phyloP scores from a whole-genome alignment of 1,284 basidiomycete species.

The Athelia psychrophila region DNA sequence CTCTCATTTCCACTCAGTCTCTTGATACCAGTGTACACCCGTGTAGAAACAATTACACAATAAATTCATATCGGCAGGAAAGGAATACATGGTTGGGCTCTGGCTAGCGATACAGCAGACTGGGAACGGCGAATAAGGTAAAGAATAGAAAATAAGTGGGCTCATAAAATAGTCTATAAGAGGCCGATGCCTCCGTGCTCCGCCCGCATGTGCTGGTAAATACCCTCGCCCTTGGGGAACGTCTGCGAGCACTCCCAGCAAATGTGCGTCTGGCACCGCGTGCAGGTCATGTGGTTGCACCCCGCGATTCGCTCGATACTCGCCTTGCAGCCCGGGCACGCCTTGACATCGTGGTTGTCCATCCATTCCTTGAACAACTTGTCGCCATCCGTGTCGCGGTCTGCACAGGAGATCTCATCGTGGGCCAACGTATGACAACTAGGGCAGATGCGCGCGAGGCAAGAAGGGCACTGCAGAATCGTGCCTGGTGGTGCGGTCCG shows the following conservation, averaged over 20 bases:
- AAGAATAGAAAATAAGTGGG: background rate
- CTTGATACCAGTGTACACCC: too few species aligned
- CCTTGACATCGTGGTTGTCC: conserved; percentile 56
- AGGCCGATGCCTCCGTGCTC: conserved; percentile 48
- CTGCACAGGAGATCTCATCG: conserved; percentile 58
- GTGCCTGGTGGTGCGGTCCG: conserved; percentile 45
- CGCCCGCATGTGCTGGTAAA: conserved; percentile 58
- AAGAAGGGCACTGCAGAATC: conserved; percentile 67
- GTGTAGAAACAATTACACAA: too few species aligned
- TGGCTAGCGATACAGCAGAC: conserved; percentile 5
- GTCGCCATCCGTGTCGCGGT: conserved; percentile 48
- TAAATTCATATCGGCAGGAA: background rate
- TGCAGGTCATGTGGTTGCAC: conserved; percentile 76
- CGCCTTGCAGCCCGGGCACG: conserved; percentile 64
- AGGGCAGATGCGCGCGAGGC: conserved; percentile 64
- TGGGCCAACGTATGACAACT: conserved; percentile 65
- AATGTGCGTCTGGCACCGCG: conserved; percentile 65
- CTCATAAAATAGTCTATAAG: conserved; percentile 19
- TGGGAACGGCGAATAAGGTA: conserved; percentile 16
- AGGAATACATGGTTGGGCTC: background rate
- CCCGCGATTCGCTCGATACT: conserved; percentile 68
- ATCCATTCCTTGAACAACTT: conserved; percentile 61
- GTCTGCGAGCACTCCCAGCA: conserved; percentile 74
- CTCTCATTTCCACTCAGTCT: too few species aligned
- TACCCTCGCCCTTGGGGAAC: conserved; percentile 54